These are phyloP conservation scores for Artemisia argyi DNA, from an alignment of 129 eudicot genomes.

Conservation along the genomic window DNA sequence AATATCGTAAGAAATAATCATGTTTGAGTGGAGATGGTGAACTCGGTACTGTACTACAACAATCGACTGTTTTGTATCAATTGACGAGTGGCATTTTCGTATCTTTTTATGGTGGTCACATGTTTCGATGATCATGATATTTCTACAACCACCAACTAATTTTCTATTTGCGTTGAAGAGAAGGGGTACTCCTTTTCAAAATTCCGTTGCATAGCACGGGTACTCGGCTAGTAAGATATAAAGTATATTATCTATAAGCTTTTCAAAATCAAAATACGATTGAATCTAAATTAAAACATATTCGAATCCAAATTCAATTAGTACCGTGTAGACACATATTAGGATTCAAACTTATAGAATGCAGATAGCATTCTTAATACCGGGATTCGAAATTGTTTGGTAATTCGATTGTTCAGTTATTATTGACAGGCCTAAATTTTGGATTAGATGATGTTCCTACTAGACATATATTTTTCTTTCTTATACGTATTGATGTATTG, in stretches of 20 bases:
- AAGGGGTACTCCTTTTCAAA: too few relatives aligned
- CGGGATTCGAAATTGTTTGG: not conserved
- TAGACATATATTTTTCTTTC: not conserved
- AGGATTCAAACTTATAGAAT: constrained; percentile 6
- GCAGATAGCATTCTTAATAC: not conserved
- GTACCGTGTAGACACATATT: not conserved
- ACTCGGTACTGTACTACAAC: too few relatives aligned
- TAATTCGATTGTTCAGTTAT: not conserved
- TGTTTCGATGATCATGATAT: too few relatives aligned
- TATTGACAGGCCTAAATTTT: constrained; percentile 1
- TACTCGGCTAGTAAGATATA: not conserved
- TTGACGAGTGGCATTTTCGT: too few relatives aligned
- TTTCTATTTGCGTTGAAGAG: too few relatives aligned
- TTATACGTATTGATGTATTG: not conserved
- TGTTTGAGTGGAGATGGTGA: too few relatives aligned
- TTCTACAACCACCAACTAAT: too few relatives aligned
- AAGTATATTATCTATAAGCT: not conserved
- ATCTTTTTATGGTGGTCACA: too few relatives aligned
- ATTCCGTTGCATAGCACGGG: too few relatives aligned
- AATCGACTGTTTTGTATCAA: too few relatives aligned
- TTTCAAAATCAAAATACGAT: not conserved
- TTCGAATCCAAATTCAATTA: not conserved
- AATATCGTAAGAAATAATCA: too few relatives aligned
- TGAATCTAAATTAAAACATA: not conserved
- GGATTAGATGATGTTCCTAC: constrained; percentile 6